phyloP scores from a whole-genome alignment of 345 rosid species.

The Gossypium rotundifolium region DNA sequence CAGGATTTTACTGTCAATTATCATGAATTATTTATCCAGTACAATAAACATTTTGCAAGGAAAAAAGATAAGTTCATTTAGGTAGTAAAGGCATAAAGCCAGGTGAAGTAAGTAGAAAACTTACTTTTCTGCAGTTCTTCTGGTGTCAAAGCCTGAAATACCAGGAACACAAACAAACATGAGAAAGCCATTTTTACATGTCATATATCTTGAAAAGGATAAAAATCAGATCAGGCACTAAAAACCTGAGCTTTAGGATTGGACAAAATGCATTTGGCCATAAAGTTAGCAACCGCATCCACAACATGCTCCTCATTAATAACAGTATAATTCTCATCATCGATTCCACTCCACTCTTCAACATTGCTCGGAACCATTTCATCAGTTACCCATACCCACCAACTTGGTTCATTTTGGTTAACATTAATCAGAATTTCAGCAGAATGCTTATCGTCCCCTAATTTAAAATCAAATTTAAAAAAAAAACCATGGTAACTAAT shows the following conservation, averaged over 20 bases:
- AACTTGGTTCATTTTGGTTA: conserved; percentile 73
- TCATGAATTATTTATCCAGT: background rate
- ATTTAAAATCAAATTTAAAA: background rate
- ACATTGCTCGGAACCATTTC: conserved; percentile 74
- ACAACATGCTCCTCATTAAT: conserved; percentile 77
- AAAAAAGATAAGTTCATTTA: background rate
- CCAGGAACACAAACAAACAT: conserved; percentile 17
- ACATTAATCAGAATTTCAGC: conserved; percentile 33
- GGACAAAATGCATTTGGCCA: conserved; percentile 83
- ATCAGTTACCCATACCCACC: conserved; percentile 98
- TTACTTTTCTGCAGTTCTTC: conserved; percentile 82
- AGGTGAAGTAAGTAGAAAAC: conserved; percentile 8
- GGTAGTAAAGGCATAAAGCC: background rate
- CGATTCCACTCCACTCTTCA: conserved; percentile 78
- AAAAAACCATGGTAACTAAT: background rate
- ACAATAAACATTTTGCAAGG: background rate
- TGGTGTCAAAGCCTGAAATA: conserved; percentile 67
- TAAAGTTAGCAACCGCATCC: conserved; percentile 86
- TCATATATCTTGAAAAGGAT: background rate
- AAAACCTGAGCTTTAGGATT: conserved; percentile 74
- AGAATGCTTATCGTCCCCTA: conserved; percentile 54
- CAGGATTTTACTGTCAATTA: background rate
- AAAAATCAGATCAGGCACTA: background rate
- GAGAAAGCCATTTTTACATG: background rate
- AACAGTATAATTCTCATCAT: conserved; percentile 67